Evolutionary conservation across 805 yeast genomes (phyloP).

Genomic region (Candida railenensis): DNA sequence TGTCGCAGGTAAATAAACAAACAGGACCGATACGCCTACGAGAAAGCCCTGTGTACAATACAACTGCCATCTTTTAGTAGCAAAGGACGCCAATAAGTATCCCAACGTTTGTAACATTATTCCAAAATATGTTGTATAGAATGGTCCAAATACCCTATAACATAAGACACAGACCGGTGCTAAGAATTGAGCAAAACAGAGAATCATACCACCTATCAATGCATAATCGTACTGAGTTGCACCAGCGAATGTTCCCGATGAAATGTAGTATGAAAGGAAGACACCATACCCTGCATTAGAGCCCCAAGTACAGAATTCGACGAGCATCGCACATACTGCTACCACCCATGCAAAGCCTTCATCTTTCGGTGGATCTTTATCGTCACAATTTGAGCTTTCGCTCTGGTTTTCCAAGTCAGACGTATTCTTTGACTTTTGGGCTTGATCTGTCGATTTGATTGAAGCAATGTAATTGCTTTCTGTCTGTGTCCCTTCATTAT

Average conservation of each 20-base stretch:
- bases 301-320: conserved; percentile 55
- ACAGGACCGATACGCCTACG: conserved; percentile 47
- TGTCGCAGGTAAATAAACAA: conserved; percentile 44
- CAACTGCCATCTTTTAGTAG: conserved; percentile 50
- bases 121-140: conserved; percentile 46
- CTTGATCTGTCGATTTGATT: background rate
- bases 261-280: conserved; percentile 51
- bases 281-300: conserved; percentile 59
- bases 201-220: conserved; percentile 48
- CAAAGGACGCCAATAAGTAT: conserved; percentile 50
- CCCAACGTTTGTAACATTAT: conserved; percentile 43
- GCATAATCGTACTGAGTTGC: conserved; percentile 48
- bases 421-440: background rate
- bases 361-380: conserved; percentile 26
- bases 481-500: background rate
- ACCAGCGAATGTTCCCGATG: conserved; percentile 35
- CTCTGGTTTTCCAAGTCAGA: background rate
- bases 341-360: conserved; percentile 56
- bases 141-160: conserved; percentile 51
- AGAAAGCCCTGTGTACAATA: conserved; percentile 52
- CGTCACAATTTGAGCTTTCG: conserved; percentile 2
- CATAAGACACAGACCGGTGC: conserved; percentile 53
- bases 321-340: conserved; percentile 49
- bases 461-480: background rate
- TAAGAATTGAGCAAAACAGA: conserved; percentile 54